Percentiles rank a stretch among this genome's conserved stretches.
Evolutionary conservation across 2,329 filamentous ascomycete genomes (phyloP).

Genomic region (Hypoxylon sp.): DNA sequence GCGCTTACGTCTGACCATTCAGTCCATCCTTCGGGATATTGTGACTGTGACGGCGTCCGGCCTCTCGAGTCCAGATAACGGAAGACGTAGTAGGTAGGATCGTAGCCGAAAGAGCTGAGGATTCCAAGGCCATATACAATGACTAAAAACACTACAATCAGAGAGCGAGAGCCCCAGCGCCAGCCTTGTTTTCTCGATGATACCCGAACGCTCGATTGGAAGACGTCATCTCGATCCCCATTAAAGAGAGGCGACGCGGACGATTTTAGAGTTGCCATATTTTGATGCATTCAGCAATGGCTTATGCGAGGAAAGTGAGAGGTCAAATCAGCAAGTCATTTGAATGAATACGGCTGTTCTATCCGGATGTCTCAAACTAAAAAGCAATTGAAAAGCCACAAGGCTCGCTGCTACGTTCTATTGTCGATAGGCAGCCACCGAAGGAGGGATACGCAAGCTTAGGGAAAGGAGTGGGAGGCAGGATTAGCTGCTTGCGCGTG

Average conservation of each 20-base stretch:
- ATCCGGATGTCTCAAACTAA: not conserved
- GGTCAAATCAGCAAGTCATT: not conserved
- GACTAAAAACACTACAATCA: constrained; percentile 14
- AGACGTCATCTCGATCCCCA: constrained; percentile 24
- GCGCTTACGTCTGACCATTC: constrained; percentile 43
- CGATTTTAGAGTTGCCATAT: constrained; percentile 19
- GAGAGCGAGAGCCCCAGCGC: constrained; percentile 21
- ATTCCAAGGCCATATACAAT: constrained; percentile 24
- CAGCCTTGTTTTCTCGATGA: constrained; percentile 13
- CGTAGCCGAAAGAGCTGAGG: constrained; percentile 23
- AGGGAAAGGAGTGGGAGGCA: not conserved
- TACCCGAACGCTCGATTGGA: constrained; percentile 6
- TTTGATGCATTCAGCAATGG: constrained; percentile 17
- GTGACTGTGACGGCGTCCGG: not conserved
- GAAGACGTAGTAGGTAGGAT: constrained; percentile 14
- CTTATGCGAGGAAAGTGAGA: not conserved
- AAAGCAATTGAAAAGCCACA: constrained; percentile 7
- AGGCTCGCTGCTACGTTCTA: not conserved
- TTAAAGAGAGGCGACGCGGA: constrained; percentile 20
- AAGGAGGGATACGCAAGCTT: constrained; percentile 2
- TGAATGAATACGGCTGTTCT: not conserved
- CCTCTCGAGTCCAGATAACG: constrained; percentile 11
- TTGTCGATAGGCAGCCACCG: constrained; percentile 26
- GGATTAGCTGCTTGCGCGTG: constrained; percentile 15
- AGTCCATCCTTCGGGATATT: constrained; percentile 29